Evolutionary conservation across 2,329 filamentous ascomycete genomes (phyloP).

Genomic region (Fusarium foetens): DNA sequence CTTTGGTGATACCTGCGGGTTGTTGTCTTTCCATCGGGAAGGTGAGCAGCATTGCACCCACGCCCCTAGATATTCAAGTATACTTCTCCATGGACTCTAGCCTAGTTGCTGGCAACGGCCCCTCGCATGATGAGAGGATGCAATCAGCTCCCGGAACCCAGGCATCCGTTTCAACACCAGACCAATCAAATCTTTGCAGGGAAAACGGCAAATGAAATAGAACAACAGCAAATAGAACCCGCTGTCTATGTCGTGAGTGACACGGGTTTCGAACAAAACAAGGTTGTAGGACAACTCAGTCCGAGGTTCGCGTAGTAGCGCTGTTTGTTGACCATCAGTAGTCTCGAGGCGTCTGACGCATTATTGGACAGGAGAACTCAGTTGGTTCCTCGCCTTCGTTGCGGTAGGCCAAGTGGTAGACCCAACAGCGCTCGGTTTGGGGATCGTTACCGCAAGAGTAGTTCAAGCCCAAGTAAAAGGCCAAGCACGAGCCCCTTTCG

Average conservation of each 20-base stretch:
- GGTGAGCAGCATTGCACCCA: rapidly evolving
- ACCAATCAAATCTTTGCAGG: neutral
- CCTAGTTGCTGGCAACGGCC: neutral
- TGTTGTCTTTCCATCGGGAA: neutral
- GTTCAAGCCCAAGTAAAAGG: neutral
- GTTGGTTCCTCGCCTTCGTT: neutral
- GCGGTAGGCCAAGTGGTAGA: rapidly evolving
- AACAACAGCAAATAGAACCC: rapidly evolving
- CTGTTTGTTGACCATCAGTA: neutral
- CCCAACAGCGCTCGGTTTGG: too few species aligned
- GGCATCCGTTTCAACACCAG: too few species aligned
- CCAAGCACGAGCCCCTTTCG: neutral
- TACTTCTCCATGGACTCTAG: too few species aligned
- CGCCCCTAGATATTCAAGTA: too few species aligned
- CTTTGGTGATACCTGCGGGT: neutral
- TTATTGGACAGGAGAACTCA: rapidly evolving
- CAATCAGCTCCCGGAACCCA: too few species aligned
- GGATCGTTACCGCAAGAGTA: neutral
- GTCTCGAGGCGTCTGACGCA: neutral
- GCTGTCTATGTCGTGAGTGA: rapidly evolving
- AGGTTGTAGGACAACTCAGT: neutral
- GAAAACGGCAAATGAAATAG: neutral
- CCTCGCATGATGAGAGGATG: neutral
- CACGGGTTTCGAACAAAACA: neutral
- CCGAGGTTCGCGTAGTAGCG: neutral